Percentiles rank a stretch among this genome's conserved stretches.
Evolutionary conservation across 768 basidiomycete genomes (phyloP).

Genomic region (Tricholoma saponaceum): DNA sequence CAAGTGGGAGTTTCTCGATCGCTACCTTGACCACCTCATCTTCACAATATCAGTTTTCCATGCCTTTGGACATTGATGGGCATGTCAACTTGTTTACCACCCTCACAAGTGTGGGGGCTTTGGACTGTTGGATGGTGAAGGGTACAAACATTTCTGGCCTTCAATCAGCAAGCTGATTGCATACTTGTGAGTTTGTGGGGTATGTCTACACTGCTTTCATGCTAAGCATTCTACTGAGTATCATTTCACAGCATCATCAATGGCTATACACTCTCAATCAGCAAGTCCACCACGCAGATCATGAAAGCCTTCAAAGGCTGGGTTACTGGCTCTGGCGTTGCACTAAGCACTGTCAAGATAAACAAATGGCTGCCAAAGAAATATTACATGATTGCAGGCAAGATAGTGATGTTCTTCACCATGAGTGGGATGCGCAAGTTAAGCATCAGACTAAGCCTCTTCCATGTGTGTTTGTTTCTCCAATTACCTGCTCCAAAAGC

Average conservation of each 20-base stretch:
- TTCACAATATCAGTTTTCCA: slow-evolving; percentile 34
- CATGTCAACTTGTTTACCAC: slow-evolving; percentile 32
- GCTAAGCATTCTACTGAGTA: too few species aligned
- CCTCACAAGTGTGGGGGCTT: slow-evolving; percentile 27
- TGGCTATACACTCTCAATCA: slow-evolving; percentile 22
- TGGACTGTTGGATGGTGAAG: slow-evolving; percentile 25
- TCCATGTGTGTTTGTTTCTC: too few species aligned
- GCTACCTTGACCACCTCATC: slow-evolving; percentile 13
- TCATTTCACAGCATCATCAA: slow-evolving; percentile 16
- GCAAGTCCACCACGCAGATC: slow-evolving; percentile 12
- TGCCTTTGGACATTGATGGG: slow-evolving; percentile 37
- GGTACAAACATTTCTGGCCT: slow-evolving; percentile 31
- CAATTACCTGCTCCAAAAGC: too few species aligned
- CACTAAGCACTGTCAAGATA: background rate
- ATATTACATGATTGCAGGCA: background rate
- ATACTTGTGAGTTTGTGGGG: too few species aligned
- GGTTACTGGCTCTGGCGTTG: slow-evolving; percentile 1
- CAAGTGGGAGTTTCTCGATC: slow-evolving; percentile 21
- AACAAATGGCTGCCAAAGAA: background rate
- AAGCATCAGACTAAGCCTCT: too few species aligned
- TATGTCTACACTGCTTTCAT: background rate
- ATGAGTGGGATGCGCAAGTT: slow-evolving; percentile 17
- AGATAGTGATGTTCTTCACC: background rate
- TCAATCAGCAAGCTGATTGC: too few species aligned
- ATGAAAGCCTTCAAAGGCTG: slow-evolving; percentile 11